Evolutionary conservation across 441 rosid species (phyloP), one percentile per base, ranked within the genome.

Genomic region (Jatropha podagrica): DNA sequence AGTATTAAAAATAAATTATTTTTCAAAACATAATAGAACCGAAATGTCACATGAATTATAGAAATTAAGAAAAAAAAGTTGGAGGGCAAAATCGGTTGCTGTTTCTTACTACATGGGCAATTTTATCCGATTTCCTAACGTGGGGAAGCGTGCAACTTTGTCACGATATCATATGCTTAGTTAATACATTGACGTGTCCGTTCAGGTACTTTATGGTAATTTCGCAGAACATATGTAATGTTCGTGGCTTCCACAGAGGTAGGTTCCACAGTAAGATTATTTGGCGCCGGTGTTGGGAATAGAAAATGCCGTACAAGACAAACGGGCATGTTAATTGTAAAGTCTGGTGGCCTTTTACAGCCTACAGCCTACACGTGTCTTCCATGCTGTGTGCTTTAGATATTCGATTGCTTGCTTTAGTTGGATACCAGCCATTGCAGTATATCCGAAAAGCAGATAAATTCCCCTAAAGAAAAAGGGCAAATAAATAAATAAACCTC

Each of bases 81-180:
- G 15, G 51, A 32, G 32, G 32, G 32, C 32, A 32, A 32, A 32
- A 32, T 32, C 32, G 32, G 1, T 0, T 32, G 32, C 32, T 32
- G 2, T 0, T 32, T 2, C 32, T 32, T 32, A 32, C 32, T 32
- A 2, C 32, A 32, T 1, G 2, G 2, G 32, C 32, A 32, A 32
- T 32, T 32, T 32, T 32, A 48, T 48, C 51, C 9, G 51, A 12
- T 1, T 52, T 69, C 42, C 61, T 27, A 51, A 37, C 59, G 26
- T 69, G 3, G 61, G 26, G 41, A 69, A 69, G 26, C 62, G 72
- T 69, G 72, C 72, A 37, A 61, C 72, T 52, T 69, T 52, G 72
- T 69, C 61, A 38, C 15, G 15, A 18, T 64, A 10, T 17, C 32
- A 32, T 32, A 32, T 1, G 38, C 37, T 48, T 48, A 48, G 2